Evolutionary conservation across 169 alveolate species (phyloP).

Genomic region (Amoebophrya sp.): DNA sequence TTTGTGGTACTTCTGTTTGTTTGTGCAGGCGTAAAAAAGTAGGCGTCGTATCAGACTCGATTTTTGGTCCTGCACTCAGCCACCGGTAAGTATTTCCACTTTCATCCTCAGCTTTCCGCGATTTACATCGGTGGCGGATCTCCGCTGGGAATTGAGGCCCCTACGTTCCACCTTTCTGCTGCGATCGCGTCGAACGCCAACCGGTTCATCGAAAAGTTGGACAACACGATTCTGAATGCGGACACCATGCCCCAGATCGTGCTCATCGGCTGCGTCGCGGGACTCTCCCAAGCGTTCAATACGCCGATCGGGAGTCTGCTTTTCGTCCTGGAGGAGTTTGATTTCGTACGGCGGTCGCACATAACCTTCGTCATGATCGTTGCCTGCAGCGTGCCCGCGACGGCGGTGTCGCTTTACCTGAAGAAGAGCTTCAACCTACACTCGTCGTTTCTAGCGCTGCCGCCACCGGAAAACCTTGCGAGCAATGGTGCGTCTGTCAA

Average conservation of each 20-base stretch:
- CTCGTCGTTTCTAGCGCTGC: not conserved
- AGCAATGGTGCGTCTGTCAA: no score
- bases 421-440: not conserved
- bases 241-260: not conserved
- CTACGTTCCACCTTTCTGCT: not conserved
- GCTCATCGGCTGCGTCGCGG: not conserved
- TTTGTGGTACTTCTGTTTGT: no score
- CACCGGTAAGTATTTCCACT: not conserved
- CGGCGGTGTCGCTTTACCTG: not conserved
- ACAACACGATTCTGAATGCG: not conserved
- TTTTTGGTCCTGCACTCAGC: not conserved
- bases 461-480: not conserved
- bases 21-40: no score
- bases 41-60: not conserved
- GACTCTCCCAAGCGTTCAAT: not conserved
- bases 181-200: not conserved
- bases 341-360: not conserved
- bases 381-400: not conserved
- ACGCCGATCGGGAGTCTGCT: constrained; percentile 1
- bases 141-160: not conserved
- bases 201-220: not conserved
- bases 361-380: not conserved
- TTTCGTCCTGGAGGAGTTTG: not conserved
- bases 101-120: not conserved
- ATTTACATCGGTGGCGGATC: not conserved